A percentile compares a stretch with the other conserved stretches of the same genome.
These are phyloP conservation scores for Pinus tabuliformis DNA, from an alignment of 75 land plant species.

Conservation along the genomic window DNA sequence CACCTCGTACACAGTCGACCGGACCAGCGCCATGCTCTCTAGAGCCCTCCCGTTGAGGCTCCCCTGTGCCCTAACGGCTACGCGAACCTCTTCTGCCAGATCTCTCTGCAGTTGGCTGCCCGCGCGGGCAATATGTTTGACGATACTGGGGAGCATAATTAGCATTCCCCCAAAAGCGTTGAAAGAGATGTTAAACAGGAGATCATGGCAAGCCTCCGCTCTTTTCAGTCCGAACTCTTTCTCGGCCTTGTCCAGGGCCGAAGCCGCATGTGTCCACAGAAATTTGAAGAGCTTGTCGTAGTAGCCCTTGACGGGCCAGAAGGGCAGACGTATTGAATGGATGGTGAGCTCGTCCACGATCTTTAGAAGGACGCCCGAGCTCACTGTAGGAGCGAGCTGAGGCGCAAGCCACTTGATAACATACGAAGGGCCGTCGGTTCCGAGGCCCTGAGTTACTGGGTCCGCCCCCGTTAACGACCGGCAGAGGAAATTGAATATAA, in stretches of 20 bases:
- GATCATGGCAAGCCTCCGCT: slow-evolving; percentile 70
- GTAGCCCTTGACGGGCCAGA: slow-evolving; percentile 28
- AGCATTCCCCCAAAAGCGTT: slow-evolving; percentile 56
- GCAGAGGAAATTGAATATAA: slow-evolving; percentile 4
- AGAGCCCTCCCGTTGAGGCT: slow-evolving; percentile 35
- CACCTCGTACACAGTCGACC: slow-evolving; percentile 71
- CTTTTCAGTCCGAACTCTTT: slow-evolving; percentile 33
- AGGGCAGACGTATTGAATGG: slow-evolving; percentile 45
- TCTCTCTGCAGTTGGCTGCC: slow-evolving; percentile 33
- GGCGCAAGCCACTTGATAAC: slow-evolving; percentile 54
- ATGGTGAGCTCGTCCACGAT: slow-evolving; percentile 47
- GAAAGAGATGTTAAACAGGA: slow-evolving; percentile 61
- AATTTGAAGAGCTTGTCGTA: slow-evolving; percentile 44
- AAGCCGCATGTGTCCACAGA: slow-evolving; percentile 19
- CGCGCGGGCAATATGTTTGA: slow-evolving; percentile 39
- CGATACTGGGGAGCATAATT: slow-evolving; percentile 42
- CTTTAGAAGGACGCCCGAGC: slow-evolving; percentile 49
- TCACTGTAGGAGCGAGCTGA: slow-evolving; percentile 63
- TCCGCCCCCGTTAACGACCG: slow-evolving; percentile 35
- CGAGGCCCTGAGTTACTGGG: slow-evolving; percentile 37
- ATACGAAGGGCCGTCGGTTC: slow-evolving; percentile 41
- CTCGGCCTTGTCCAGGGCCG: slow-evolving; percentile 53
- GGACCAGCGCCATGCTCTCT: slow-evolving; percentile 63
- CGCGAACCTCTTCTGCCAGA: slow-evolving; percentile 54
- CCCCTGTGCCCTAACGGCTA: slow-evolving; percentile 36